A percentile compares a stretch with the other conserved stretches of the same genome.
phyloP scores from a whole-genome alignment of 2,329 filamentous ascomycete genomes.

The Fusarium sp. region DNA sequence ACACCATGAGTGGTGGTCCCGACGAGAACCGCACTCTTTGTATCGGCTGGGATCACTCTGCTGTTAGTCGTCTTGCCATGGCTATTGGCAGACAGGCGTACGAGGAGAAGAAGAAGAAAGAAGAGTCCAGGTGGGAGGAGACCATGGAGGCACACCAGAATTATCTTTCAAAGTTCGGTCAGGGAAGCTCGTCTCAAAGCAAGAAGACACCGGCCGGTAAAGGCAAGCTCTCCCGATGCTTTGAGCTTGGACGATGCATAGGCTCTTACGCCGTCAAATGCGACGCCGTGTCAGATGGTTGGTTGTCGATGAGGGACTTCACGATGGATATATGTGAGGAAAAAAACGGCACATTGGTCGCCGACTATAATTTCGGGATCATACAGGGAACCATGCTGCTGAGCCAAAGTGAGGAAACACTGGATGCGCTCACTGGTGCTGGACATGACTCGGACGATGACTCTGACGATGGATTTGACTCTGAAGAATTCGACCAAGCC shows the following conservation, averaged over 20 bases:
- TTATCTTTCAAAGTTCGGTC: neutral
- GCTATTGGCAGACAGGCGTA: neutral
- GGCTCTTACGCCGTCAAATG: conserved; percentile 21
- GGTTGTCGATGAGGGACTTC: neutral
- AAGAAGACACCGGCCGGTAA: neutral
- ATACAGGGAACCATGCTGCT: conserved; percentile 17
- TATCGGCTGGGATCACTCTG: conserved; percentile 9
- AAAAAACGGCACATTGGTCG: neutral
- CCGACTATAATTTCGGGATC: conserved; percentile 11
- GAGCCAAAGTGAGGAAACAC: neutral
- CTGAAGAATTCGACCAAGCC: neutral
- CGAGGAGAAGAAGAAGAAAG: neutral
- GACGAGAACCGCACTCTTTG: neutral
- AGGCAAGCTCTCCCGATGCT: neutral
- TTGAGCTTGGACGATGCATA: conserved; percentile 7
- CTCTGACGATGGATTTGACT: neutral
- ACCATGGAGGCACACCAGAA: conserved; percentile 1
- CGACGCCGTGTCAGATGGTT: neutral
- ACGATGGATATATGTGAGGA: conserved; percentile 8
- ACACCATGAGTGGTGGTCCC: neutral
- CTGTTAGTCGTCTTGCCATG: neutral
- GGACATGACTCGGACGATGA: neutral
- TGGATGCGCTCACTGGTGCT: neutral
- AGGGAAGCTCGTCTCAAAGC: neutral
- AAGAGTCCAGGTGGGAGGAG: neutral